Conservation (phyloP, 2,329 filamentous ascomycete genomes). For the Penicillium nordicum region DNA sequence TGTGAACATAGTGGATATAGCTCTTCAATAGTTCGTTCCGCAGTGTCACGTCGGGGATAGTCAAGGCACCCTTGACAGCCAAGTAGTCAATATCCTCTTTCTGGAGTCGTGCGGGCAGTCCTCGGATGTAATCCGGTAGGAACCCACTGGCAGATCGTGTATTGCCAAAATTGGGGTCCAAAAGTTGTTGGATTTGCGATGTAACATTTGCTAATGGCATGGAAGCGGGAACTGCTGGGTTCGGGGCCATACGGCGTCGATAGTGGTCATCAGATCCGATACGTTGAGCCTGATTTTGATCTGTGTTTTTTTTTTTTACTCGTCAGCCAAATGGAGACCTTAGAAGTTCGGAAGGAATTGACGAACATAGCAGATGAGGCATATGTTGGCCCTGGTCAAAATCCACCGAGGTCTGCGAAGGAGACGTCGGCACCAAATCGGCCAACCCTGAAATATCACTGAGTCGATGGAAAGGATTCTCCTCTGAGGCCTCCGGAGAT, state of each 20-base stretch:
- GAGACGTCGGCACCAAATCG: slow-evolving; percentile 36
- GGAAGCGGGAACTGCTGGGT: slow-evolving; percentile 39
- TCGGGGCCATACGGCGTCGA: slow-evolving; percentile 46
- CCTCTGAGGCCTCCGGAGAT: slow-evolving; percentile 37
- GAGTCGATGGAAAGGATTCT: slow-evolving; percentile 30
- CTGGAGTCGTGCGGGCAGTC: slow-evolving; percentile 71
- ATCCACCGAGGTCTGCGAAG: slow-evolving; percentile 47
- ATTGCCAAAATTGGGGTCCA: slow-evolving; percentile 48
- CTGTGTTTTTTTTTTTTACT: slow-evolving; percentile 13
- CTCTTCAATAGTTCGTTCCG: slow-evolving; percentile 77
- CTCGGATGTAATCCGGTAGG: slow-evolving; percentile 70
- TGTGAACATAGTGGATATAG: slow-evolving; percentile 86
- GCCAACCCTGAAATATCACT: slow-evolving; percentile 29
- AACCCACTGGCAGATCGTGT: slow-evolving; percentile 45
- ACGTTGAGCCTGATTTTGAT: slow-evolving; percentile 39
- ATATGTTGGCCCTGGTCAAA: slow-evolving; percentile 56
- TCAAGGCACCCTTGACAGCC: slow-evolving; percentile 76
- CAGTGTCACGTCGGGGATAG: slow-evolving; percentile 65
- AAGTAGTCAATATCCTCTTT: slow-evolving; percentile 81
- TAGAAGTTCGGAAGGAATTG: background rate
- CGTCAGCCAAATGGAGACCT: background rate
- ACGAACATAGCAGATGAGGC: slow-evolving; percentile 63
- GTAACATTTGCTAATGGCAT: slow-evolving; percentile 37
- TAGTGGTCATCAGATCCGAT: slow-evolving; percentile 48
- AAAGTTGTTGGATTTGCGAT: slow-evolving; percentile 36